These are phyloP conservation scores for Leccinum boreale DNA, from an alignment of 768 basidiomycete species.

Conservation along the genomic window DNA sequence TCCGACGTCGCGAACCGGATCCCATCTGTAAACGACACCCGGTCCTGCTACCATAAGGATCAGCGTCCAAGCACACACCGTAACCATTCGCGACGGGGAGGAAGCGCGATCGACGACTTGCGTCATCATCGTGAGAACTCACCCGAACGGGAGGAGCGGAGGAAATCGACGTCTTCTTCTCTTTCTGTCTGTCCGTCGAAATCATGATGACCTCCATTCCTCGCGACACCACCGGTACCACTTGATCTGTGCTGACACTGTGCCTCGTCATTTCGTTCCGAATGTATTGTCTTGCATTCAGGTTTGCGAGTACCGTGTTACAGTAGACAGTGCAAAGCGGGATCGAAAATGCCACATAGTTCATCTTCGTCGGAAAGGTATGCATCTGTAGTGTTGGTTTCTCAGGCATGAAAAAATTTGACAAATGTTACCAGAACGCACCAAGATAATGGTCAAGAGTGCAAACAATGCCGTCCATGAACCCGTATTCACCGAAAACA, in stretches of 20 bases:
- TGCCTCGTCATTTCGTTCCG: background rate
- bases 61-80: background rate
- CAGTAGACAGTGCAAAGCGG: conserved; percentile 11
- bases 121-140: background rate
- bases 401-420: background rate
- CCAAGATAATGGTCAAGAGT: conserved; percentile 45
- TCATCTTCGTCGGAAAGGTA: background rate
- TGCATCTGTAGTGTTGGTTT: background rate
- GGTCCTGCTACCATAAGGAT: background rate
- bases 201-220: background rate
- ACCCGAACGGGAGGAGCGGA: background rate
- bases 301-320: conserved; percentile 16
- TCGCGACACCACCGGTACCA: background rate
- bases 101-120: background rate
- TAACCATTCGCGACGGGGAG: background rate
- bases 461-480: conserved; percentile 49
- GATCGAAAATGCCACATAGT: background rate
- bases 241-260: background rate
- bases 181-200: background rate
- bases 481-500: conserved; percentile 22
- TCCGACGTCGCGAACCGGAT: background rate
- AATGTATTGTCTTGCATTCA: conserved; percentile 12
- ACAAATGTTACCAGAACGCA: conserved; percentile 26
- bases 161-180: background rate
- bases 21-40: background rate